phyloP scores from a whole-genome alignment of 768 basidiomycete species.

The Lactarius deliciosus region DNA sequence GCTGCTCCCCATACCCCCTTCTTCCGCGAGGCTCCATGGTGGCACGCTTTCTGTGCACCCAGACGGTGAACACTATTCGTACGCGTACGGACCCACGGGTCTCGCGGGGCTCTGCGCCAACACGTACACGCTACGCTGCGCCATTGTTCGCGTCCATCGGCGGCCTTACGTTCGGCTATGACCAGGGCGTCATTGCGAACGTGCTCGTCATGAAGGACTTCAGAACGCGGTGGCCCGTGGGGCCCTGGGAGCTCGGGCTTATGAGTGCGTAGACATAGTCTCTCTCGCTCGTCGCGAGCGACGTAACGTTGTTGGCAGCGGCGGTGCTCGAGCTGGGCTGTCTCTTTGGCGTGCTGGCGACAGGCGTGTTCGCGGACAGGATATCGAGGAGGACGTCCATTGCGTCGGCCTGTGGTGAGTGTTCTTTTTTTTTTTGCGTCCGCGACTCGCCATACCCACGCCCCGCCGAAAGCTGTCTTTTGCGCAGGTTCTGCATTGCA shows the following conservation, averaged over 20 bases:
- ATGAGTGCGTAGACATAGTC: slow-evolving; percentile 56
- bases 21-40: slow-evolving; percentile 15
- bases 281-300: neutral
- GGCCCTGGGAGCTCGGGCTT: slow-evolving; percentile 68
- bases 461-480: slow-evolving; percentile 52
- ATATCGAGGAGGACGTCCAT: slow-evolving; percentile 69
- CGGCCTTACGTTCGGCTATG: slow-evolving; percentile 78
- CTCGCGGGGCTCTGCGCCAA: slow-evolving; percentile 63
- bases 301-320: slow-evolving; percentile 43
- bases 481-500: slow-evolving; percentile 72
- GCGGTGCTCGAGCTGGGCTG: slow-evolving; percentile 78
- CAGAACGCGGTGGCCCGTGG: slow-evolving; percentile 61
- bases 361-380: slow-evolving; percentile 67
- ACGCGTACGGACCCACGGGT: slow-evolving; percentile 73
- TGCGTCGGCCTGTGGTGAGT: slow-evolving; percentile 62
- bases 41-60: slow-evolving; percentile 27
- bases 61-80: slow-evolving; percentile 47
- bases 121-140: slow-evolving; percentile 63
- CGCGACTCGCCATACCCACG: too few species aligned
- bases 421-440: neutral
- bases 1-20: slow-evolving; percentile 9
- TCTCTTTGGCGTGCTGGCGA: slow-evolving; percentile 66
- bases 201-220: slow-evolving; percentile 84
- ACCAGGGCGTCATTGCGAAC: slow-evolving; percentile 85
- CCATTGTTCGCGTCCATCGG: slow-evolving; percentile 76